Conservation (phyloP, 331 rosid genomes). For the Malus hybrid region DNA sequence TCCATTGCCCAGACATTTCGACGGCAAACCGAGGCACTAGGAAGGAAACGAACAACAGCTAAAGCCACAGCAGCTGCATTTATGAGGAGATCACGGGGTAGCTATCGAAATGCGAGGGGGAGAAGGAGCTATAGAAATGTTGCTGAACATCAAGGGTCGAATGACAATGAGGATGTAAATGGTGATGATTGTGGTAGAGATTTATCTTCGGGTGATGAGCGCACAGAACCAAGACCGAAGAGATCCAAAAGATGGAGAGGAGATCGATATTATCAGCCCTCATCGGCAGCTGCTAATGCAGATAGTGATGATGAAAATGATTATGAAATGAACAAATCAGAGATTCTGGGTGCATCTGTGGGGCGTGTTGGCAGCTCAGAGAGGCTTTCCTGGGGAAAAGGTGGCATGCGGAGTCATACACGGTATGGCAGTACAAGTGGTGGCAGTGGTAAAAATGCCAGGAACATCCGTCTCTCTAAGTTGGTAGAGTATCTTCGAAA, state of each 20-base stretch:
- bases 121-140: conserved; percentile 48
- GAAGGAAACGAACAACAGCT: conserved; percentile 53
- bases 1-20: conserved; percentile 62
- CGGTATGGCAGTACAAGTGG: conserved; percentile 43
- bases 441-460: conserved; percentile 49
- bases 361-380: conserved; percentile 46
- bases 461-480: conserved; percentile 46
- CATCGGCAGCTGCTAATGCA: conserved; percentile 32
- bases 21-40: conserved; percentile 63
- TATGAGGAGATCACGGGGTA: conserved; percentile 52
- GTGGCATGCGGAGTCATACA: conserved; percentile 64
- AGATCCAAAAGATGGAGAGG: conserved; percentile 46
- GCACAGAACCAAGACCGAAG: conserved; percentile 43
- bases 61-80: conserved; percentile 42
- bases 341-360: conserved; percentile 38
- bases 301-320: conserved; percentile 57
- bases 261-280: conserved; percentile 48
- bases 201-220: conserved; percentile 64
- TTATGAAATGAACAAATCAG: conserved; percentile 44
- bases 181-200: conserved; percentile 52
- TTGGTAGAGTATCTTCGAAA: conserved; percentile 52
- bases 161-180: conserved; percentile 59
- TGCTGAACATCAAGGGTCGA: conserved; percentile 40
- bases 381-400: conserved; percentile 76
- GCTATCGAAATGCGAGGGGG: conserved; percentile 43